Base-by-base conservation (phyloP, 345 rosid species). In the Citrus cavaleriei region DNA sequence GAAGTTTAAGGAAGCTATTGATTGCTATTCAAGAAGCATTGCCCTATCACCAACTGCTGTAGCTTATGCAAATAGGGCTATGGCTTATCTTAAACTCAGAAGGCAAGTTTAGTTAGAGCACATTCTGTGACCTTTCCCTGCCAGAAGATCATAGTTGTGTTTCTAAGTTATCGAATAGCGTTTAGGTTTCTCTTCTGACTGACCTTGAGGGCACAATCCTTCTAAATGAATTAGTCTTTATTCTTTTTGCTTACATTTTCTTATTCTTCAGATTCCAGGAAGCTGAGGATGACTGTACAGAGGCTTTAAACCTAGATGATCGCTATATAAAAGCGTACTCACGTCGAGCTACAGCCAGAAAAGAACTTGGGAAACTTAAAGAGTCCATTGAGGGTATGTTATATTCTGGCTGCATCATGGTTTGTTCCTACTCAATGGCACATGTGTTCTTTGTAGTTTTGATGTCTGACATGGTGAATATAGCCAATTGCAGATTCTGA, bases 231-330 rank as follows among this genome's bases (percentile, higher is more conserved):
- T 19, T 35, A 4, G 7, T 1, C 60, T 27, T 58, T 40, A 0
- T 58, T 64, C 59, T 76, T 34, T 75, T 32, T 51, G 59, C 71
- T 68, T 54, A 69, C 37, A 49, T 60, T 16, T 72, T 54, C 79
- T 63, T 25, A 69, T 63, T 68, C 13, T 28, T 81, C 80, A 91
- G 99, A 84, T 96, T 87, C 80, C 87, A 77, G 80, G 94, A 92
- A 82, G 97, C 98, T 63, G 99, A 90, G 83, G 89, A 86, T 84
- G 97, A 96, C 81, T 93, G 99, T 83, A 88, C 99, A 35, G 98
- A 96, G 91, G 95, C 95, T 66, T 86, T 96, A 79, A 91, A 90
- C 85, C 83, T 93, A 7, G 99, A 96, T 86, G 98, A 96, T 74
- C 95, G 89, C 76, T 94, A 90, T 80, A 87, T 89, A 58, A 94